A percentile compares a stretch with the other conserved stretches of the same genome.
Evolutionary conservation across 1,284 basidiomycete species (phyloP).

Genomic region (Heterobasidion occidentale): DNA sequence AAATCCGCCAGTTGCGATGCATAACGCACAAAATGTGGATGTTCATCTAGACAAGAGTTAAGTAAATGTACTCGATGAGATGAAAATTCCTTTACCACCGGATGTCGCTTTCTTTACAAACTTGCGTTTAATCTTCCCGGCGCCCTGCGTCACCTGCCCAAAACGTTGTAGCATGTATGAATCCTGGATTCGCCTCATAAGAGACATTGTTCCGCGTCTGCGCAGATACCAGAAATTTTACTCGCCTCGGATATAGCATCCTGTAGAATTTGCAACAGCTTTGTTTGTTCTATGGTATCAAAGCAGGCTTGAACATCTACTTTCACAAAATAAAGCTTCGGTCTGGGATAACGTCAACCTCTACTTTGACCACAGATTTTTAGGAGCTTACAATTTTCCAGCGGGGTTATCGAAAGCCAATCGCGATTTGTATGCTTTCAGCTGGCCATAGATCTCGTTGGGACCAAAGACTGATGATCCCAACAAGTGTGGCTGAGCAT

Average conservation of each 20-base stretch:
- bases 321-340: constrained; percentile 90
- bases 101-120: constrained; percentile 60
- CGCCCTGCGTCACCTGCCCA: constrained; percentile 45
- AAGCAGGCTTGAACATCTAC: constrained; percentile 95
- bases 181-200: constrained; percentile 33
- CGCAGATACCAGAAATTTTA: neutral
- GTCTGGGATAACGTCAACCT: constrained; percentile 34
- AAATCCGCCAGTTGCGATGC: constrained; percentile 58
- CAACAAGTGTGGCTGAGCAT: constrained; percentile 52
- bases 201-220: neutral
- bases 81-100: constrained; percentile 37
- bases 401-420: constrained; percentile 32
- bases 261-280: constrained; percentile 73
- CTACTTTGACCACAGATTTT: neutral
- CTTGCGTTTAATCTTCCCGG: constrained; percentile 44
- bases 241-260: constrained; percentile 67
- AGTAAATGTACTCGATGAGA: neutral
- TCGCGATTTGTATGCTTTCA: constrained; percentile 65
- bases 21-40: constrained; percentile 64
- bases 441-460: constrained; percentile 70
- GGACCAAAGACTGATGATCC: constrained; percentile 81
- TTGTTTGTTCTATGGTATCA: constrained; percentile 91
- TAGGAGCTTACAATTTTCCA: constrained; percentile 19
- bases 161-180: constrained; percentile 59
- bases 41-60: constrained; percentile 41